Evolutionary conservation across 23 red algal species (phyloP), one percentile per base, ranked within the genome.

Genomic region (Gracilariopsis chorda): DNA sequence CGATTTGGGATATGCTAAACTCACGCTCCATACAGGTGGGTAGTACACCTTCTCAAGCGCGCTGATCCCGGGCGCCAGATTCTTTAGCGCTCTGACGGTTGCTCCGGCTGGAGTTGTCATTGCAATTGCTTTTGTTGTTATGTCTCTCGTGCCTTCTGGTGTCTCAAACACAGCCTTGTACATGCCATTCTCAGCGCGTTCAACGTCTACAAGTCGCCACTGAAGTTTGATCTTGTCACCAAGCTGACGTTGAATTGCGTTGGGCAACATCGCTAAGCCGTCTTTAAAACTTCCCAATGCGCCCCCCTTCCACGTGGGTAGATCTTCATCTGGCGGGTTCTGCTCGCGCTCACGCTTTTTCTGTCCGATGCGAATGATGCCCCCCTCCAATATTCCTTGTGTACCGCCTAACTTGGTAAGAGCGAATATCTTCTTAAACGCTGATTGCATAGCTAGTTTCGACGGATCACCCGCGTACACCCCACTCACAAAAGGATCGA

Each of bases 401-500:
- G 96, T 98, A 19, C 73, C 68, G 42, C 96, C 96, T 34, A 93
- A 48, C 48, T 95, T 70, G 37, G 90, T 57, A 1, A 98, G 77
- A 7, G 96, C 91, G 44, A 88, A 93, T 39, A 98, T 93, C 67
- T 93, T 91, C 37, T 95, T 95, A 78, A 98, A 98, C 23, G 96
- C 96, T 0, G 84, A 80, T 44, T 51, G 72, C 88, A 98, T 98
- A 69, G 88, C 46, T 19, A 98, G 87, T 47, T 78, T 40, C 17
- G 77, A 83, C 4, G 96, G 78, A 77, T 98, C 93, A 10, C 96
- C 96, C 27, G 96, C 96, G 52, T 98, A 98, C 11, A 98, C 96
- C 9, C 96, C 96, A 34, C 76, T 86, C 58, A 98, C 93, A 55
- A 98, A 98, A 32, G 96, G 96, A 69, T 98, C 96, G 14, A 98